Percentiles rank a stretch among this genome's conserved stretches.
Evolutionary conservation across 2,329 filamentous ascomycete species (phyloP).

Genomic region (Colletotrichum sp.): DNA sequence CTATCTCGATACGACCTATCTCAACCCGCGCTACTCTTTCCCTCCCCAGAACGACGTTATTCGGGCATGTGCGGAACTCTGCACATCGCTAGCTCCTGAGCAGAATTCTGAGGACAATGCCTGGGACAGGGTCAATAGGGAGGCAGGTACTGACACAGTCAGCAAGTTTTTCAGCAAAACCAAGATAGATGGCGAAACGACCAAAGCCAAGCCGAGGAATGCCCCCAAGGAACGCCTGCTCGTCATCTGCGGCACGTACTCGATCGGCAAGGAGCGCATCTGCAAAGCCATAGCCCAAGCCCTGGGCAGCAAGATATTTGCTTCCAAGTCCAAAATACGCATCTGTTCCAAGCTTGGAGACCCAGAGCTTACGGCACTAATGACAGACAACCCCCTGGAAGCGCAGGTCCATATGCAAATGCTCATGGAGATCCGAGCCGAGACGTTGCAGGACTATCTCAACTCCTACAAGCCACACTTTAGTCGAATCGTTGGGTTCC

Average conservation of each 20-base stretch:
- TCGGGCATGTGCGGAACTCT: constrained; percentile 84
- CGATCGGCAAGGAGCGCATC: constrained; percentile 96
- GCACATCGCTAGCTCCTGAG: constrained; percentile 75
- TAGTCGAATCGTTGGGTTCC: constrained; percentile 85
- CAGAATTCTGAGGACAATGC: constrained; percentile 52
- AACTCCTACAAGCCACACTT: constrained; percentile 82
- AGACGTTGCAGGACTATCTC: constrained; percentile 90
- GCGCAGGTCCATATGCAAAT: constrained; percentile 99
- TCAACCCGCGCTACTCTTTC: constrained; percentile 95
- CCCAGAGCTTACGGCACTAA: constrained; percentile 74
- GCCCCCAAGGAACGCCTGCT: constrained; percentile 67
- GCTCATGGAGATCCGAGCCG: constrained; percentile 89
- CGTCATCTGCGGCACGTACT: constrained; percentile 95
- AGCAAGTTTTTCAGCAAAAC: constrained; percentile 57
- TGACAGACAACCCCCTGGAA: constrained; percentile 81
- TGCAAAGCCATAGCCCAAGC: constrained; percentile 91
- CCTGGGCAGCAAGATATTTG: constrained; percentile 87
- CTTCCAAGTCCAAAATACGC: constrained; percentile 79
- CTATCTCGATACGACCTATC: constrained; percentile 96
- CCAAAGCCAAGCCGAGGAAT: constrained; percentile 30
- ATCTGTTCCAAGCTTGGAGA: constrained; percentile 88
- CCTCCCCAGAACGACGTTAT: constrained; percentile 90
- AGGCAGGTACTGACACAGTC: constrained; percentile 47
- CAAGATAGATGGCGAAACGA: constrained; percentile 31
- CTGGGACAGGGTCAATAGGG: constrained; percentile 50